phyloP scores from a whole-genome alignment of 2,329 filamentous ascomycete genomes.

The Apiospora hydei region DNA sequence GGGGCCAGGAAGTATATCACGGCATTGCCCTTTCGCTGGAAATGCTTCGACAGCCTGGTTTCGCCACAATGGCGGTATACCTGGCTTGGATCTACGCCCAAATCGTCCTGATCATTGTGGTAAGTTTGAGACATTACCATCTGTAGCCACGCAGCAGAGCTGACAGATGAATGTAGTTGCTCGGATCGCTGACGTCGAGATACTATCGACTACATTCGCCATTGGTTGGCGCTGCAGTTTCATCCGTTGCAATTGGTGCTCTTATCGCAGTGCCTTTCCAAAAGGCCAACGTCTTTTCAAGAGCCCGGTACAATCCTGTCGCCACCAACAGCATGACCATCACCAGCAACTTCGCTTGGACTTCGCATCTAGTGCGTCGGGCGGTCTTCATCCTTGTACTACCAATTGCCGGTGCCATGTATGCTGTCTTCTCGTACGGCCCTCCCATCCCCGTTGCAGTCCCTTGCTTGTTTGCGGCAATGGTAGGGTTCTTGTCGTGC shows the following conservation, averaged over 20 bases:
- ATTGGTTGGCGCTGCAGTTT: slow-evolving; percentile 71
- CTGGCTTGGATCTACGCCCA: slow-evolving; percentile 81
- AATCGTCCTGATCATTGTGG: slow-evolving; percentile 73
- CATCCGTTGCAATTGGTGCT: slow-evolving; percentile 72
- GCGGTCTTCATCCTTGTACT: slow-evolving; percentile 71
- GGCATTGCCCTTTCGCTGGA: slow-evolving; percentile 70
- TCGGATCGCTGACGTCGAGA: slow-evolving; percentile 75
- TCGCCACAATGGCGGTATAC: slow-evolving; percentile 75
- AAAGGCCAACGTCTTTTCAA: slow-evolving; percentile 73
- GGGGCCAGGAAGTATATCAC: slow-evolving; percentile 78
- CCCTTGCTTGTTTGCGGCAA: slow-evolving; percentile 70
- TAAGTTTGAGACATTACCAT: slow-evolving; percentile 31
- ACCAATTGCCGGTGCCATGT: slow-evolving; percentile 71
- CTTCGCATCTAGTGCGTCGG: slow-evolving; percentile 74
- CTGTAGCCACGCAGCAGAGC: neutral
- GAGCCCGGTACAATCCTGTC: slow-evolving; percentile 64
- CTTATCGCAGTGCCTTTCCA: slow-evolving; percentile 75
- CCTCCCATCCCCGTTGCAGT: slow-evolving; percentile 66
- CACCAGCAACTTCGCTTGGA: slow-evolving; percentile 70
- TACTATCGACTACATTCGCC: slow-evolving; percentile 71
- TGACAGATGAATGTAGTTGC: slow-evolving; percentile 49
- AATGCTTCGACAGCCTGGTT: slow-evolving; percentile 79
- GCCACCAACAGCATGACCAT: slow-evolving; percentile 73
- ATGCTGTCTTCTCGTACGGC: slow-evolving; percentile 71
- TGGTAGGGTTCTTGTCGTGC: slow-evolving; percentile 74